These are phyloP conservation scores for Wakefieldia striispora DNA, from an alignment of 768 basidiomycete species.

Conservation along the genomic window DNA sequence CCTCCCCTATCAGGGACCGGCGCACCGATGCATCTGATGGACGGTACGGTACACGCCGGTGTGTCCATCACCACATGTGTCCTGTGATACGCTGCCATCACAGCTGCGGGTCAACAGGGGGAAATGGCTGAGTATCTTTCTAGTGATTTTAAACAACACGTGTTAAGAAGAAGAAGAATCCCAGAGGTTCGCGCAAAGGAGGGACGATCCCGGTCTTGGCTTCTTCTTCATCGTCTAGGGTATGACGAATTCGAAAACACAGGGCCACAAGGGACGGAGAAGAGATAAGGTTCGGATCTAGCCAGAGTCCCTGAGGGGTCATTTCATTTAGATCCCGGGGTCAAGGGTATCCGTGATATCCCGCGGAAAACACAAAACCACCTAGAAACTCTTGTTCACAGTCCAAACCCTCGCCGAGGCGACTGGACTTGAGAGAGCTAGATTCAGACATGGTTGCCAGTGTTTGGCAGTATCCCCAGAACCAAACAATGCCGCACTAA, in stretches of 20 bases:
- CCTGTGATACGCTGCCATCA: slow-evolving; percentile 4
- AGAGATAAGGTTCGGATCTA: slow-evolving; percentile 28
- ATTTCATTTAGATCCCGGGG: slow-evolving; percentile 12
- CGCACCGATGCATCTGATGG: neutral
- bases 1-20: neutral
- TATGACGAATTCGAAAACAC: slow-evolving; percentile 18
- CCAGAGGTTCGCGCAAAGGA: slow-evolving; percentile 3
- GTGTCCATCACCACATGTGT: slow-evolving; percentile 10
- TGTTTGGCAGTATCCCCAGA: slow-evolving; percentile 13
- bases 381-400: neutral
- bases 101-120: slow-evolving; percentile 4
- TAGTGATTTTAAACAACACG: slow-evolving; percentile 18
- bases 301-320: neutral
- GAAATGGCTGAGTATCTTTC: slow-evolving; percentile 9
- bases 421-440: neutral
- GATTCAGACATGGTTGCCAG: neutral
- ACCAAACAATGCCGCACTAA: slow-evolving; percentile 17
- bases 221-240: slow-evolving; percentile 4
- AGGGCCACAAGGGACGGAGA: neutral
- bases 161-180: slow-evolving; percentile 10
- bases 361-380: neutral
- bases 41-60: neutral
- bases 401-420: neutral
- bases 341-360: slow-evolving; percentile 15
- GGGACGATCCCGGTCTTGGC: slow-evolving; percentile 12